A percentile compares a stretch with the other conserved stretches of the same genome.
Conservation (phyloP, 257 asterid species). For the Solanum bukasovii region DNA sequence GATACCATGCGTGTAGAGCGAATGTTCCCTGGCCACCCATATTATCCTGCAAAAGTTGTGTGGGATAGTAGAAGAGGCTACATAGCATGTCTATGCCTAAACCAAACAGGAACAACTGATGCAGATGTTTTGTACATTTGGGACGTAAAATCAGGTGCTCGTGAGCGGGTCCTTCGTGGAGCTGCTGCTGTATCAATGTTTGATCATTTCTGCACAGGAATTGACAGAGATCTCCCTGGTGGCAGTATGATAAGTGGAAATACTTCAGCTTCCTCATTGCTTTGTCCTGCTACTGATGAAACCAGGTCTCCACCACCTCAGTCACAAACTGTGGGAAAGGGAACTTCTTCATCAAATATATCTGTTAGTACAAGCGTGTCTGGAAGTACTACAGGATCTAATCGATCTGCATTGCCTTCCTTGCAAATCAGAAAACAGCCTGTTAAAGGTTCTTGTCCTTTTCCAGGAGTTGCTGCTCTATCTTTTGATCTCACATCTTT, state of each 20-base stretch:
- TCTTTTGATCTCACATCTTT: conserved; percentile 72
- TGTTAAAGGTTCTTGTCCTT: conserved; percentile 75
- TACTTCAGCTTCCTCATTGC: conserved; percentile 77
- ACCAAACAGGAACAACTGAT: conserved; percentile 51
- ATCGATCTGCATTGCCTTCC: conserved; percentile 18
- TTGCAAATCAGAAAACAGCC: conserved; percentile 49
- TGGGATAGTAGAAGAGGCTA: conserved; percentile 93
- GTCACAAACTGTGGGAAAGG: conserved; percentile 24
- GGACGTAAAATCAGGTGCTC: conserved; percentile 96
- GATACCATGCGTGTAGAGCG: conserved; percentile 82
- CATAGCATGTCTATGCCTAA: conserved; percentile 76
- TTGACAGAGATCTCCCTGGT: conserved; percentile 27
- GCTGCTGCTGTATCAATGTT: conserved; percentile 93
- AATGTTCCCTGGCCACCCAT: conserved; percentile 81
- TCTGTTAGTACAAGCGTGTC: conserved; percentile 14
- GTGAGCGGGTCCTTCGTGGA: conserved; percentile 91
- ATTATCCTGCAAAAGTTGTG: conserved; percentile 67
- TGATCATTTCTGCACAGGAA: conserved; percentile 59
- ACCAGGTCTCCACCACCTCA: conserved; percentile 33
- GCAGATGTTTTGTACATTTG: conserved; percentile 79
- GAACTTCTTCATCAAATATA: conserved; percentile 15
- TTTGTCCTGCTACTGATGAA: conserved; percentile 48
- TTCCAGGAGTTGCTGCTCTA: conserved; percentile 77
- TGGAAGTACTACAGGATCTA: conserved; percentile 24
- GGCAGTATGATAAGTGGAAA: conserved; percentile 38